A percentile compares a stretch with the other conserved stretches of the same genome.
These are phyloP conservation scores for Calonectria pseudoturangicola DNA, from an alignment of 2,329 filamentous ascomycete genomes.

Conservation along the genomic window DNA sequence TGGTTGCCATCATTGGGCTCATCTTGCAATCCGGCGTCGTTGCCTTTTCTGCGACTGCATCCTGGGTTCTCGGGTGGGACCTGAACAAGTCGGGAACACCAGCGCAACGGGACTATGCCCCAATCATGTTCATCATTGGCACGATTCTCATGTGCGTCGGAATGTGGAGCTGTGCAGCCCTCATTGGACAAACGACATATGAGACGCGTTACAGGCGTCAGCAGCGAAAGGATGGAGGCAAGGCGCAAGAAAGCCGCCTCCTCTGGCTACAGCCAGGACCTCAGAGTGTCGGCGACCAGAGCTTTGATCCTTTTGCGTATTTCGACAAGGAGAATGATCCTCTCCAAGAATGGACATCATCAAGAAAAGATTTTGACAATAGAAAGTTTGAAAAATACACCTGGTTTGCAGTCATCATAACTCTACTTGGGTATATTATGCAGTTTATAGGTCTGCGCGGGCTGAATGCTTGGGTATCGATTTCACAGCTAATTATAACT, in stretches of 20 bases:
- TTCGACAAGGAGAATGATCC: constrained; percentile 9
- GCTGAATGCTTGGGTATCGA: constrained; percentile 10
- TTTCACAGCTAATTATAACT: constrained; percentile 4
- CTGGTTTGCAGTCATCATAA: constrained; percentile 7
- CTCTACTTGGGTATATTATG: constrained; percentile 8
- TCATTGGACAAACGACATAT: constrained; percentile 11
- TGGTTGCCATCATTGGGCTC: background rate
- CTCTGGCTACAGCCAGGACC: constrained; percentile 15
- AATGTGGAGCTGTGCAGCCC: constrained; percentile 18
- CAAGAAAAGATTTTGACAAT: constrained; percentile 19
- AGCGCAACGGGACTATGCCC: constrained; percentile 8
- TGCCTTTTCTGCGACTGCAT: background rate
- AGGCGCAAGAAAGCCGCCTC: background rate
- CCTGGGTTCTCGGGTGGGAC: constrained; percentile 14
- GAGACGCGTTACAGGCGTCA: constrained; percentile 8
- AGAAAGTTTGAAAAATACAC: constrained; percentile 13
- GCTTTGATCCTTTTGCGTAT: constrained; percentile 19
- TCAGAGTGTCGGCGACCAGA: constrained; percentile 11
- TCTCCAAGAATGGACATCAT: constrained; percentile 16
- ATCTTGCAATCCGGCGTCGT: constrained; percentile 12
- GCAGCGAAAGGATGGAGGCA: background rate
- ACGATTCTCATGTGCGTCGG: constrained; percentile 9
- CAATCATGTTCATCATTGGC: constrained; percentile 17
- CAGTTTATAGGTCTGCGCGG: constrained; percentile 16
- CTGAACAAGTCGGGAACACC: constrained; percentile 17